These are phyloP conservation scores for Grosmannia huntii DNA, from an alignment of 2,329 filamentous ascomycete genomes.

Conservation along the genomic window DNA sequence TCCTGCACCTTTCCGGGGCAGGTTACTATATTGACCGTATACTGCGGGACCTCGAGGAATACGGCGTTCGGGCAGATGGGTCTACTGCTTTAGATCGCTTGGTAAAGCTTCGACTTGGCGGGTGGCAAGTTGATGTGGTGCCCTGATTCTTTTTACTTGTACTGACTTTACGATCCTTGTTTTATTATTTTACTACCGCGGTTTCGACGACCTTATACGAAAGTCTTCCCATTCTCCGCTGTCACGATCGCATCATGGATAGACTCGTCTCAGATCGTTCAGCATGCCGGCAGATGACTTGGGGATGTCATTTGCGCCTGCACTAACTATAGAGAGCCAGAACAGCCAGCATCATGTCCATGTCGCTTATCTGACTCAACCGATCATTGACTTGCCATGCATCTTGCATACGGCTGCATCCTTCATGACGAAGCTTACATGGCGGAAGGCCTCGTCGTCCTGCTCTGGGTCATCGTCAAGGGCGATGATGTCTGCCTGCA, in stretches of 20 bases:
- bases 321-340: background rate
- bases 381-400: constrained; percentile 14
- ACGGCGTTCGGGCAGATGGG: background rate
- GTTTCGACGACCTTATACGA: too few relatives aligned
- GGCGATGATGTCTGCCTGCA: constrained; percentile 37
- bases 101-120: background rate
- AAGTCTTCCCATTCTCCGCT: too few relatives aligned
- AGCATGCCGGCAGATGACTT: too few relatives aligned
- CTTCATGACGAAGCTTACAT: constrained; percentile 44
- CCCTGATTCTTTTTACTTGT: too few relatives aligned
- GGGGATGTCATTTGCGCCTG: background rate
- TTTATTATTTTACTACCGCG: too few relatives aligned
- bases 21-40: background rate
- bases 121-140: background rate
- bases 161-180: too few relatives aligned
- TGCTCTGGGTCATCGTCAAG: constrained; percentile 29
- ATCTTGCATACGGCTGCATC: constrained; percentile 37
- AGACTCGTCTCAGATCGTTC: too few relatives aligned
- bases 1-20: background rate
- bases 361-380: background rate
- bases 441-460: constrained; percentile 28
- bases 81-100: background rate
- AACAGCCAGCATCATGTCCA: background rate
- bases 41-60: background rate
- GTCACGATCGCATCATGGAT: too few relatives aligned